Evolutionary conservation across 1,284 basidiomycete genomes (phyloP), one percentile per base, ranked within the genome.

Genomic region (Trametes versicolor): DNA sequence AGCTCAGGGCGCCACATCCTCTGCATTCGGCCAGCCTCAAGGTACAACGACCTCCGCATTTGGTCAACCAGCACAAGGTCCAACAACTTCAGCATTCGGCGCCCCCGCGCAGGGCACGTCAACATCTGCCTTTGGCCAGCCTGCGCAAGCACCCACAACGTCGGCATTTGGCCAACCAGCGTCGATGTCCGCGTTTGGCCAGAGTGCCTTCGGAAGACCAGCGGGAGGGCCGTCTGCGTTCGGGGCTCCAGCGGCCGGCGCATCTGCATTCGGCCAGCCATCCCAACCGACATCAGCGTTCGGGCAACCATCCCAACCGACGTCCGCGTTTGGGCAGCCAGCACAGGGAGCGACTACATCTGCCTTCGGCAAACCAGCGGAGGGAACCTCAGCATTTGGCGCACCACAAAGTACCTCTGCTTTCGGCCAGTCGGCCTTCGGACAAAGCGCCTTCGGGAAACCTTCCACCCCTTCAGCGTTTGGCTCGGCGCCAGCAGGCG

Each of bases 391-490:
- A 25, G 75, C 75, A 1, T 80, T 79, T 60, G 76, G 77, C 13
- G 57, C 73, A 13, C 58, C 69, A 6, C 67, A 70, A 45, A 59
- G 64, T 17, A 73, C 68, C 1, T 74, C 75, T 32, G 75, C 75
- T 6, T 79, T 78, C 52, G 76, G 76, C 15, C 72, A 78, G 68
- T 68, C 73, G 4, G 57, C 65, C n/a, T 71, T 71, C 29, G 70
- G 71, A 1, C 70, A 71, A 56, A 56, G 62, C 70, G 50, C 73
- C 65, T 64, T 76, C 74, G 43, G 74, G 17, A 75, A 75, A 58
- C 77, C 79, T 19, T 75, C 78, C 0, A 62, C 77, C 4, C 55
- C 53, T 2, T 79, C 78, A 8, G 72, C 74, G n/a, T 77, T 81
- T 64, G 77, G 75, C 21, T 65, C 72, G 6, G 60, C 70, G 19